These are phyloP conservation scores for Multifurca ochricompacta DNA, from an alignment of 768 basidiomycete genomes.

Conservation along the genomic window DNA sequence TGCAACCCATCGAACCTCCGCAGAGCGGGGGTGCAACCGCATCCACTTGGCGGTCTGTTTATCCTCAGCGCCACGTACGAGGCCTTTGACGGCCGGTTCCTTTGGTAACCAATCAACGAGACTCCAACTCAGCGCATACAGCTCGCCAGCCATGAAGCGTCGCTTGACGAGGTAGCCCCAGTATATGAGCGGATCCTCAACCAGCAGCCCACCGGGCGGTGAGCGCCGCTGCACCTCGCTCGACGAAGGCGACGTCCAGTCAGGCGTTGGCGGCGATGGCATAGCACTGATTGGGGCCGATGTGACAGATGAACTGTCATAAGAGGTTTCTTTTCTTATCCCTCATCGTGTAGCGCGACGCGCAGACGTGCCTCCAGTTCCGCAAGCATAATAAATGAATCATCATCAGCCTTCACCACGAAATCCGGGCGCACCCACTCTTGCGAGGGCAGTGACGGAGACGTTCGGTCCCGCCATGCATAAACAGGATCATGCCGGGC, in stretches of 20 bases:
- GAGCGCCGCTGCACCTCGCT: not conserved
- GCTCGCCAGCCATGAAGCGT: conserved; percentile 90
- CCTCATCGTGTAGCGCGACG: conserved; percentile 50
- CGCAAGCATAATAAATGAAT: conserved; percentile 90
- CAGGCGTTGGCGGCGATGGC: not conserved
- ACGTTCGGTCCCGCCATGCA: conserved; percentile 44
- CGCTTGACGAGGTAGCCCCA: conserved; percentile 92
- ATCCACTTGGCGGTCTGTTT: conserved; percentile 94
- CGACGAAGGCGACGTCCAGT: not conserved
- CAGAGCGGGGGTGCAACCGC: conserved; percentile 68
- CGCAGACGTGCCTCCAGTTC: conserved; percentile 89
- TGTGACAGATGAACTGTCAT: not conserved
- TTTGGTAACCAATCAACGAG: conserved; percentile 83
- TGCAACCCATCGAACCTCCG: conserved; percentile 78
- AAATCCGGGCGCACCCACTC: conserved; percentile 87
- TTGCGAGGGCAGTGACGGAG: conserved; percentile 34
- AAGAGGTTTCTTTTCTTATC: not conserved
- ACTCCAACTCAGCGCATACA: conserved; percentile 85
- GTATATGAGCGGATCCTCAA: conserved; percentile 65
- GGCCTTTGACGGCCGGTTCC: conserved; percentile 55
- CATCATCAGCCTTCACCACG: conserved; percentile 92
- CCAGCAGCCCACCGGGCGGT: conserved; percentile 12
- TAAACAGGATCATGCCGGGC: conserved; percentile 63
- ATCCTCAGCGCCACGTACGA: conserved; percentile 82
- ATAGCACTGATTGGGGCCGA: not conserved